A percentile compares a stretch with the other conserved stretches of the same genome.
Conservation (phyloP, 371 early-diverging fungal species). For the Syncephalastrum sp. region DNA sequence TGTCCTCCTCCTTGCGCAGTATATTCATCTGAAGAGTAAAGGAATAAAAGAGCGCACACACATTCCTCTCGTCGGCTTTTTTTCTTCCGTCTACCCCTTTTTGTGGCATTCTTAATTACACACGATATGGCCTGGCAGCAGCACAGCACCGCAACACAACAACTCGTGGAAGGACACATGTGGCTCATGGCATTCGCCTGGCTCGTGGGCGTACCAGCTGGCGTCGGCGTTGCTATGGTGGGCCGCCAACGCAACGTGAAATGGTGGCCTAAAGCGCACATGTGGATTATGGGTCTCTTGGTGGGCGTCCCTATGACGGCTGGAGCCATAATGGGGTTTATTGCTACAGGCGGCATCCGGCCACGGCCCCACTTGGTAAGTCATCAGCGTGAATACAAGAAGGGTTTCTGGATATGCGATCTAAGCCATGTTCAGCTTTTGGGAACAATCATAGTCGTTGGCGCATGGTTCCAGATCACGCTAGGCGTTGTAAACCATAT, state of each 20-base stretch:
- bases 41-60: no score
- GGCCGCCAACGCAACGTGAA: slow-evolving; percentile 26
- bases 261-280: slow-evolving; percentile 39
- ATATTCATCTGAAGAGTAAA: no score
- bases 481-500: slow-evolving; percentile 30
- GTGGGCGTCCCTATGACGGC: slow-evolving; percentile 27
- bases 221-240: slow-evolving; percentile 23
- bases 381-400: not conserved
- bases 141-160: slow-evolving; percentile 9
- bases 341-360: slow-evolving; percentile 17
- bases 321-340: slow-evolving; percentile 21
- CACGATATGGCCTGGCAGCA: not conserved
- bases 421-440: slow-evolving; percentile 14
- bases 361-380: slow-evolving; percentile 32
- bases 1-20: not conserved
- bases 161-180: slow-evolving; percentile 21
- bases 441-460: slow-evolving; percentile 27
- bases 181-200: slow-evolving; percentile 34
- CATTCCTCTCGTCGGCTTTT: slow-evolving; percentile 6
- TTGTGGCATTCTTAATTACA: slow-evolving; percentile 1
- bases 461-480: slow-evolving; percentile 26
- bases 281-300: slow-evolving; percentile 28
- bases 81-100: slow-evolving; percentile 2
- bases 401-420: not conserved
- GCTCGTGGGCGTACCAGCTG: slow-evolving; percentile 33